Evolutionary conservation across 139 green algal species (phyloP).

Genomic region (Chlamydomonas schloesseri): DNA sequence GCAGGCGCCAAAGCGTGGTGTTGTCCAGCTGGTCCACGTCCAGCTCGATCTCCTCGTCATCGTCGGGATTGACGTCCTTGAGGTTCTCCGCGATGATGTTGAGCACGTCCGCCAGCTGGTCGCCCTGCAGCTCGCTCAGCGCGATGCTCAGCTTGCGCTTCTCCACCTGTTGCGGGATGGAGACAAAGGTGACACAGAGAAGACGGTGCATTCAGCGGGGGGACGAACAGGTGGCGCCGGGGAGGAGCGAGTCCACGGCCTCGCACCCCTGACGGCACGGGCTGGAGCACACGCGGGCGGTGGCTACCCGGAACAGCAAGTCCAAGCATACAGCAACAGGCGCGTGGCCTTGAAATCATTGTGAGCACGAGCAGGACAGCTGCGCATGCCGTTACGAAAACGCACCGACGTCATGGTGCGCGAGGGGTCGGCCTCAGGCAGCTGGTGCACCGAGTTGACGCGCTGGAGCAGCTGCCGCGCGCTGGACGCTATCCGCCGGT

Average conservation of each 20-base stretch:
- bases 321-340: no score
- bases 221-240: no score
- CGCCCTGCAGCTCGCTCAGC: slow-evolving; percentile 71
- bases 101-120: slow-evolving; percentile 72
- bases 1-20: slow-evolving; percentile 73
- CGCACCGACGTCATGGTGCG: slow-evolving; percentile 66
- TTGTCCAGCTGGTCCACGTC: slow-evolving; percentile 76
- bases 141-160: slow-evolving; percentile 79
- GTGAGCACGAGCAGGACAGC: no score
- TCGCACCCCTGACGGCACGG: no score
- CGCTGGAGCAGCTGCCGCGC: slow-evolving; percentile 36
- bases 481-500: slow-evolving; percentile 24
- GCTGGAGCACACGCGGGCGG: no score
- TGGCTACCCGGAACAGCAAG: no score
- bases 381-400: no score
- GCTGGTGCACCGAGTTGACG: slow-evolving; percentile 26
- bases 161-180: slow-evolving; percentile 65
- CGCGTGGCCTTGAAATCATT: no score
- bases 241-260: no score
- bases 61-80: slow-evolving; percentile 27
- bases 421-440: slow-evolving; percentile 37
- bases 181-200: no score
- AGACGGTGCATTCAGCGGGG: no score
- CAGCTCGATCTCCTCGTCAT: slow-evolving; percentile 75
- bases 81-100: slow-evolving; percentile 69